Percentiles rank a stretch among this genome's conserved stretches.
Evolutionary conservation across 768 basidiomycete species (phyloP).

Genomic region (Coprinellus micaceus): DNA sequence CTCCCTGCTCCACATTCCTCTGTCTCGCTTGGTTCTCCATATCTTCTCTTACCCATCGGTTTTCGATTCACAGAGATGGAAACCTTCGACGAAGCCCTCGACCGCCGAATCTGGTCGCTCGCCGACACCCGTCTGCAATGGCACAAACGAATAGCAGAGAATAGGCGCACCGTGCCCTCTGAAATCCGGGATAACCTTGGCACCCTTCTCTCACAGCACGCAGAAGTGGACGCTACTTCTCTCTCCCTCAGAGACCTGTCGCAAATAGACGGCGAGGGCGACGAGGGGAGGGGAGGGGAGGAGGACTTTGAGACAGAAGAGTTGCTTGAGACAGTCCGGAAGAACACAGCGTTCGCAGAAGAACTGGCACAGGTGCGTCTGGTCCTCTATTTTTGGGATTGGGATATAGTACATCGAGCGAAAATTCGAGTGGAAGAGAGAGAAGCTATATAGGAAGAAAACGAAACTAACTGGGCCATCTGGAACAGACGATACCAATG

Average conservation of each 20-base stretch:
- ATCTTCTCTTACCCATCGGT: no score
- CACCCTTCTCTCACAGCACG: constrained; percentile 29
- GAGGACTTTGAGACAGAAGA: not conserved
- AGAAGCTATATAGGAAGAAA: no score
- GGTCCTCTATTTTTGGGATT: constrained; percentile 5
- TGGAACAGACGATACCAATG: constrained; percentile 38
- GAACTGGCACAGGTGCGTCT: constrained; percentile 15
- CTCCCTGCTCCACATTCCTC: not conserved
- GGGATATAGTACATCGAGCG: not conserved
- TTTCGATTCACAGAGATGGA: constrained; percentile 68
- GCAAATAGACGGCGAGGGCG: constrained; percentile 1
- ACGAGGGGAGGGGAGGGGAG: not conserved
- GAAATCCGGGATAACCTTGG: constrained; percentile 41
- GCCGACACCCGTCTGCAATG: constrained; percentile 71
- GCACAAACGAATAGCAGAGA: constrained; percentile 68
- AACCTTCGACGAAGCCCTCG: constrained; percentile 83
- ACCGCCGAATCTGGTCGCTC: constrained; percentile 77
- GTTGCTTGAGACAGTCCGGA: constrained; percentile 5
- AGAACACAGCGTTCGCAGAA: constrained; percentile 13
- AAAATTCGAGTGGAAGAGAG: no score
- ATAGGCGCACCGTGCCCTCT: constrained; percentile 58
- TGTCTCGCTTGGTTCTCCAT: no score
- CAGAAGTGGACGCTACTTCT: constrained; percentile 22
- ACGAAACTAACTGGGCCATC: constrained; percentile 2
- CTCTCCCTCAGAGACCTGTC: constrained; percentile 15